phyloP scores from a whole-genome alignment of 768 basidiomycete genomes.

The Cystofilobasidium macerans region DNA sequence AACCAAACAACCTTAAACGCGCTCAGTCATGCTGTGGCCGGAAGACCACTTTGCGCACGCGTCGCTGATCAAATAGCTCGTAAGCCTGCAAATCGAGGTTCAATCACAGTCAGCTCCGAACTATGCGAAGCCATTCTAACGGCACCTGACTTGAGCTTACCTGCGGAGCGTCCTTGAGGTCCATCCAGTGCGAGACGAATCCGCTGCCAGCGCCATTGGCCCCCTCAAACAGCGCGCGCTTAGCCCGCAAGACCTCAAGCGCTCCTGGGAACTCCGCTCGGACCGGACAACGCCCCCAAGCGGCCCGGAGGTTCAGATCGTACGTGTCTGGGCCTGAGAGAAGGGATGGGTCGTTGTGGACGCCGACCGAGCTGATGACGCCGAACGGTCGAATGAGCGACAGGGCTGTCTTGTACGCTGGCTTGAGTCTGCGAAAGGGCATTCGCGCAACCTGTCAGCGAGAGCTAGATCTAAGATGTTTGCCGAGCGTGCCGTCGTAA shows the following conservation, averaged over 20 bases:
- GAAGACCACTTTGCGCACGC: constrained; percentile 21
- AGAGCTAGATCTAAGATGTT: no score
- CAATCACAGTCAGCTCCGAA: background rate
- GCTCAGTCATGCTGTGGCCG: background rate
- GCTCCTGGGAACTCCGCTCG: constrained; percentile 65
- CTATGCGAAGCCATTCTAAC: no score
- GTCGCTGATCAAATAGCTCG: constrained; percentile 9
- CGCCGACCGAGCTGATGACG: constrained; percentile 55
- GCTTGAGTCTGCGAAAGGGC: constrained; percentile 30
- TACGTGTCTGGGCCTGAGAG: constrained; percentile 44
- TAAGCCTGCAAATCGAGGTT: constrained; percentile 1
- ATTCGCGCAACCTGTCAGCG: no score
- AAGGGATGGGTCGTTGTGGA: constrained; percentile 7
- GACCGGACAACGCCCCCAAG: constrained; percentile 73
- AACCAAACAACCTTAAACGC: no score
- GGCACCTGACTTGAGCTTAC: no score
- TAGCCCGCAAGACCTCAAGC: constrained; percentile 54
- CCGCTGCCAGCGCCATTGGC: background rate
- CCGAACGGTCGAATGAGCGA: constrained; percentile 66
- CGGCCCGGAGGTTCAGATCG: constrained; percentile 65
- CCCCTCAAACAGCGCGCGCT: constrained; percentile 54
- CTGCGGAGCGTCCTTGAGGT: constrained; percentile 4
- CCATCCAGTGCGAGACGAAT: constrained; percentile 16
- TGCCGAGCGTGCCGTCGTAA: no score
- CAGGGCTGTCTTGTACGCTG: constrained; percentile 55